Base-by-base conservation (phyloP, 345 rosid species). In the Chamaenerion angustifolium region DNA sequence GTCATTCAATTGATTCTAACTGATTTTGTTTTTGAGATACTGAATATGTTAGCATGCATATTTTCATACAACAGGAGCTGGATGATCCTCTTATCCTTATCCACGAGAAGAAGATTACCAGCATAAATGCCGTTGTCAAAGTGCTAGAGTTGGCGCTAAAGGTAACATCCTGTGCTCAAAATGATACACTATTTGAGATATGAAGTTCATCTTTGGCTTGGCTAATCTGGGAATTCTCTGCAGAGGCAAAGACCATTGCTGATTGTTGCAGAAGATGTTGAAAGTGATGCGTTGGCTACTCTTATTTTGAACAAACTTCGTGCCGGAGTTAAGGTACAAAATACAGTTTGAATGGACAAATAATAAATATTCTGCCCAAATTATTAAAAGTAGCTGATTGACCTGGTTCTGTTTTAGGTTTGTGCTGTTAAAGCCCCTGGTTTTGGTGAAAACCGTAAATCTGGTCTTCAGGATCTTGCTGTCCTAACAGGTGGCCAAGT, bases 351-450 rank as follows among this genome's bases (percentile, higher is more conserved):
- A 21, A 21, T 21, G 25, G 25, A 4, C 25, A 21, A 4, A 21
- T 21, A 21, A 21, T 21, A 21, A 21, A n/a, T n/a, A n/a, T n/a
- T 4, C 2, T 21, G 25, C 25, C 25, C 25, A 21, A 21, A 21
- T 21, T 18, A 40, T 9, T 53, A 45, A 6, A 53, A 40, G 17
- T 14, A 17, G 37, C 11, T 56, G 6, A 10, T 50, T 18, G 16
- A 23, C 44, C n/a, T n/a, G n/a, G n/a, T 42, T 4, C 21, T 31
- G 14, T 14, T 15, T 31, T 11, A 89, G 95, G 80, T 92, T 16
- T 92, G 98, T 74, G 84, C 98, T 45, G 79, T 92, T 50, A 92
- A 92, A 62, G 96, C 98, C 47, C 93, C 98, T 50, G 96, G 96
- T 54, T 92, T 92, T 69, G 96, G 98, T 58, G 98, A 92, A 68